Evolutionary conservation across 2,329 filamentous ascomycete species (phyloP), one percentile per base, ranked within the genome.

Genomic region (Arthroderma sp.): DNA sequence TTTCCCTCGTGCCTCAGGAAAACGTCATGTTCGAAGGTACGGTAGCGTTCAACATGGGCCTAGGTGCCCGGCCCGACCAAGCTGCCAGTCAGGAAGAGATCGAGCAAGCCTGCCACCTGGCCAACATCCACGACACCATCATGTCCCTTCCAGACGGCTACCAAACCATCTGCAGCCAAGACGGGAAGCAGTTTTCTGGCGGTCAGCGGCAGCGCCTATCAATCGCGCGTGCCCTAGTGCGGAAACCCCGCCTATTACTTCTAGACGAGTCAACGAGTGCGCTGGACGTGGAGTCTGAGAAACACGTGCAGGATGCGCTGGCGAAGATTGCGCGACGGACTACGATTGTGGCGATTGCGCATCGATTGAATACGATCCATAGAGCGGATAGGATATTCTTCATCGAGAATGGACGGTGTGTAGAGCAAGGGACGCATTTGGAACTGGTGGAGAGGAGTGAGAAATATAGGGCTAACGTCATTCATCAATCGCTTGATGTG

Each of bases 321-420:
- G 60, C 55, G 29, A 59, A 56, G 42, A 55, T 57, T 5, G 56
- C 57, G 5, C 53, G 53, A 9, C 53, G 56, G 8, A 63, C 59
- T 8, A 67, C 64, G 7, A 58, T 65, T 29, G 57, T 68, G 41
- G 63, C 63, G 2, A 66, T 67, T 49, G 61, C 64, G 2, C 64
- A 67, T 51, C 58, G 64, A 29, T 52, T 67, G 41, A 59, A 62
- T 42, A 68, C 65, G 9, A 65, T 67, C 7, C 54, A 58, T 42
- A 55, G 56, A 49, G 87, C 88, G 0, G 83, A 95, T 61, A 88
- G 88, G 54, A 95, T 95, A 52, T 85, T 93, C 22, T 49, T 66
- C 22, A 63, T 74, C 22, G 71, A 75, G 46, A 64, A 62, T 4
- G 71, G 71, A 1, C 59, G 57, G 11, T 69, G 67, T 44, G 67